Evolutionary conservation across 805 yeast species (phyloP).

Genomic region (Starmerella etchellsii): DNA sequence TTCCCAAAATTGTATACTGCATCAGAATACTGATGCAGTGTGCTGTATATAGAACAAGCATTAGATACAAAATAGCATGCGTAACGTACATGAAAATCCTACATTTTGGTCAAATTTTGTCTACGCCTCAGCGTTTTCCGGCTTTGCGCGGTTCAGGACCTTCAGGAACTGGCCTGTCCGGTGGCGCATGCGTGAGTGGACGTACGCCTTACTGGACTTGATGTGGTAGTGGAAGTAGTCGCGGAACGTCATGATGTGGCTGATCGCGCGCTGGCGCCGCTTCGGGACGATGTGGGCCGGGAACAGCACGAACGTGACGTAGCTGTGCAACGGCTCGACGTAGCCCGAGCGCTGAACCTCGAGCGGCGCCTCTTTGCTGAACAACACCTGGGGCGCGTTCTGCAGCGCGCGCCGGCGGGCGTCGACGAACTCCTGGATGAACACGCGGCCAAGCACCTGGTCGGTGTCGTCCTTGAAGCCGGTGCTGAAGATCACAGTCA

Average conservation of each 20-base stretch:
- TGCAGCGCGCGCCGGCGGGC: conserved; percentile 92
- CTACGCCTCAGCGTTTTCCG: conserved; percentile 83
- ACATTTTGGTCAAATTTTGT: too few species aligned
- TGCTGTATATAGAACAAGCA: too few species aligned
- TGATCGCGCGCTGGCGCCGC: conserved; percentile 72
- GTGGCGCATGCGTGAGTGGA: conserved; percentile 96
- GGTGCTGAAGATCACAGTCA: conserved; percentile 90
- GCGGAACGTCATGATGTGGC: conserved; percentile 84
- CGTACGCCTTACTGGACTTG: conserved; percentile 94
- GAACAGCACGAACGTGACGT: conserved; percentile 43
- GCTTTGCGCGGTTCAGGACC: conserved; percentile 91
- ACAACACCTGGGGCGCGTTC: conserved; percentile 95
- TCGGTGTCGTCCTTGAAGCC: conserved; percentile 95
- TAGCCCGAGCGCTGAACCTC: conserved; percentile 46
- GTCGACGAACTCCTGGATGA: conserved; percentile 66
- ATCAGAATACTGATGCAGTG: too few species aligned
- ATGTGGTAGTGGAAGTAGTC: conserved; percentile 98
- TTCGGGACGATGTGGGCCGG: conserved; percentile 50
- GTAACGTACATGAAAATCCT: too few species aligned
- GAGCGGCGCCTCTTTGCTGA: conserved; percentile 82
- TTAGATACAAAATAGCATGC: too few species aligned
- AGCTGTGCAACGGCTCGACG: conserved; percentile 30
- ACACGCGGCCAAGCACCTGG: conserved; percentile 35
- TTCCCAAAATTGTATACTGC: too few species aligned
- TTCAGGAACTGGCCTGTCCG: conserved; percentile 89